These are phyloP conservation scores for Boletus rex-veris DNA, from an alignment of 768 basidiomycete genomes.

Conservation along the genomic window DNA sequence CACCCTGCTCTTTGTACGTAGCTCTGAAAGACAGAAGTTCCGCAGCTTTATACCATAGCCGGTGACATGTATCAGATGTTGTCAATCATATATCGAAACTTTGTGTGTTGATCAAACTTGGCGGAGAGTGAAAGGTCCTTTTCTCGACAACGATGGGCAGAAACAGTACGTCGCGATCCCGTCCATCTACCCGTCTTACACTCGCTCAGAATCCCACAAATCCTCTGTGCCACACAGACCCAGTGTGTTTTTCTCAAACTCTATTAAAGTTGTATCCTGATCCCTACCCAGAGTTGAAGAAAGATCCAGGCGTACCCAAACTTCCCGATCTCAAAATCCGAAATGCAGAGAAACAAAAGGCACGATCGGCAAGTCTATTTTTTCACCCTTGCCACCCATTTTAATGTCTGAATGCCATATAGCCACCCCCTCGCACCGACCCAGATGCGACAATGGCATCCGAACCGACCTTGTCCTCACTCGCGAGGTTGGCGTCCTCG, in stretches of 20 bases:
- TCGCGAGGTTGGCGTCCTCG: slow-evolving; percentile 49
- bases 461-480: slow-evolving; percentile 63
- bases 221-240: slow-evolving; percentile 24
- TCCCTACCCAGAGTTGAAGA: slow-evolving; percentile 62
- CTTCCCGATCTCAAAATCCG: slow-evolving; percentile 68
- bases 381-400: background rate
- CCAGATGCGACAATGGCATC: slow-evolving; percentile 66
- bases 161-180: slow-evolving; percentile 23
- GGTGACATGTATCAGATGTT: too few relatives aligned
- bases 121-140: slow-evolving; percentile 30
- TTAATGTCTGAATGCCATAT: background rate
- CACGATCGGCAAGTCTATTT: slow-evolving; percentile 36
- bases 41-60: too few relatives aligned
- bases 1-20: too few relatives aligned
- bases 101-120: slow-evolving; percentile 3
- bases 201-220: slow-evolving; percentile 23
- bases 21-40: too few relatives aligned
- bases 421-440: slow-evolving; percentile 36
- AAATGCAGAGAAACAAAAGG: slow-evolving; percentile 49
- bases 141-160: slow-evolving; percentile 29
- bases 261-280: slow-evolving; percentile 6
- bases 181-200: background rate
- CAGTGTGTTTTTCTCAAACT: slow-evolving; percentile 12
- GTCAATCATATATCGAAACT: too few relatives aligned
- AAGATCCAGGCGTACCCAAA: slow-evolving; percentile 85